Evolutionary conservation across 768 basidiomycete species (phyloP).

Genomic region (Auriscalpium vulgare): DNA sequence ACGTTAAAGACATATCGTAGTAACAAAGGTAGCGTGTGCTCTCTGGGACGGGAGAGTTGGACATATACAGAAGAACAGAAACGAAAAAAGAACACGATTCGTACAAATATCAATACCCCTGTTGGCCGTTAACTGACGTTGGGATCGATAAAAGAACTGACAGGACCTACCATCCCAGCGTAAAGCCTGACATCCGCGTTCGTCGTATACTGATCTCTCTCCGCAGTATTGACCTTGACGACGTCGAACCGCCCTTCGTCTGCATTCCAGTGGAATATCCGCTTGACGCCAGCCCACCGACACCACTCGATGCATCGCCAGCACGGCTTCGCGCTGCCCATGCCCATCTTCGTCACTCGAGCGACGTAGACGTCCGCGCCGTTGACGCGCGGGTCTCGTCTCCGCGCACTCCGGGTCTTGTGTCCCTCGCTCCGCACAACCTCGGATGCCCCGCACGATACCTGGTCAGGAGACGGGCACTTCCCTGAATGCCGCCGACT

Average conservation of each 20-base stretch:
- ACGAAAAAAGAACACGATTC: not conserved
- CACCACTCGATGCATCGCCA: conserved; percentile 53
- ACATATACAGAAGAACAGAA: too few relatives aligned
- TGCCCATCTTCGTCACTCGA: conserved; percentile 39
- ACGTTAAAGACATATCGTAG: not conserved
- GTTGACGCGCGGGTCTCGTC: conserved; percentile 35
- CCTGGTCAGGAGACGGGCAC: not conserved
- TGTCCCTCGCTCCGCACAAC: conserved; percentile 10
- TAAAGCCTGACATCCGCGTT: conserved; percentile 35
- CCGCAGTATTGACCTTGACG: conserved; percentile 37
- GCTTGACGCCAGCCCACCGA: conserved; percentile 47
- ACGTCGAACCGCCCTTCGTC: conserved; percentile 29
- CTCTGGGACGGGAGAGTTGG: too few relatives aligned
- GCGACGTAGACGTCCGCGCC: conserved; percentile 51
- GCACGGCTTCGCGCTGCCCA: conserved; percentile 45
- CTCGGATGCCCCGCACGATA: not conserved
- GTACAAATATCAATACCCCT: not conserved
- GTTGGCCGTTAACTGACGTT: not conserved
- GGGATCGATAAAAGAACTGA: not conserved
- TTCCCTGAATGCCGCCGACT: not conserved
- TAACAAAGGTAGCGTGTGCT: too few relatives aligned
- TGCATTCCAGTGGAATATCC: conserved; percentile 46
- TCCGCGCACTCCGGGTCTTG: conserved; percentile 26
- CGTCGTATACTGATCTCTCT: conserved; percentile 36
- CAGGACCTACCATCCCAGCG: conserved; percentile 35